These are phyloP conservation scores for Cytospora mali DNA, from an alignment of 2,329 filamentous ascomycete species.

Conservation along the genomic window DNA sequence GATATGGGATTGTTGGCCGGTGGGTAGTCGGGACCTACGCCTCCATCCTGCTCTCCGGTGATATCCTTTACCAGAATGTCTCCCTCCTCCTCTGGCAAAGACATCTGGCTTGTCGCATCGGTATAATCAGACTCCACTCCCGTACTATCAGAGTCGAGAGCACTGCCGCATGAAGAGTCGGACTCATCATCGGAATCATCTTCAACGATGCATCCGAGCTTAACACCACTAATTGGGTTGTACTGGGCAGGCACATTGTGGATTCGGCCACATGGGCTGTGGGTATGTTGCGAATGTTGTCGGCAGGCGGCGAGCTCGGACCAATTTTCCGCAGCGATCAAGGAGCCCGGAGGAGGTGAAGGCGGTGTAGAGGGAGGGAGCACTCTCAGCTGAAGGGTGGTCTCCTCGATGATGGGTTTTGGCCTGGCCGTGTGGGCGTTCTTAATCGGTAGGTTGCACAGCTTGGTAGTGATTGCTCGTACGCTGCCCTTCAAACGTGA, in stretches of 20 bases:
- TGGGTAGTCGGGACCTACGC: background rate
- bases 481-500: background rate
- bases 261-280: background rate
- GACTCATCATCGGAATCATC: background rate
- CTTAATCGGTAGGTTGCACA: background rate
- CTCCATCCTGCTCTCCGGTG: background rate
- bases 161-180: background rate
- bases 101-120: background rate
- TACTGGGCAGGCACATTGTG: background rate
- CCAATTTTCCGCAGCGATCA: background rate
- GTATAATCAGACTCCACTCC: background rate
- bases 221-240: background rate
- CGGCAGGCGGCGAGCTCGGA: background rate
- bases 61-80: background rate
- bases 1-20: background rate
- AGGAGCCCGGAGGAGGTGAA: background rate
- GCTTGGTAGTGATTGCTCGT: background rate
- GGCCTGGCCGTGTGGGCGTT: background rate
- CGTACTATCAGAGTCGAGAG: background rate
- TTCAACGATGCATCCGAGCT: background rate
- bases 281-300: background rate
- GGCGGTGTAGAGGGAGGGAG: background rate
- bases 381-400: background rate
- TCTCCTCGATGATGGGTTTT: background rate
- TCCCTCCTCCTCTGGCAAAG: background rate